Evolutionary conservation across 2,329 filamentous ascomycete genomes (phyloP).

Genomic region (Venturia effusa): DNA sequence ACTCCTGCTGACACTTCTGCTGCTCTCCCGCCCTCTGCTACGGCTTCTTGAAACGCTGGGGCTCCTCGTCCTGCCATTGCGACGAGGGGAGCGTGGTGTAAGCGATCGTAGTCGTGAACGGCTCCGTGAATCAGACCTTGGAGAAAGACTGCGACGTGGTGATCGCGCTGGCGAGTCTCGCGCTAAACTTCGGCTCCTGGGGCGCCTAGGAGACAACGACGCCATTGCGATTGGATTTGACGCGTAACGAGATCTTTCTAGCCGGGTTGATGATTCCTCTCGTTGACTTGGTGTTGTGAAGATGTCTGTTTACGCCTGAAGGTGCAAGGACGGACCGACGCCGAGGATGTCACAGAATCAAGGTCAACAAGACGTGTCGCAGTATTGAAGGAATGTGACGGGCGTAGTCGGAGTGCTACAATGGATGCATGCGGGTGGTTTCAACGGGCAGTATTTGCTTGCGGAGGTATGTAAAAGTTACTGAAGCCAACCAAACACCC

Average conservation of each 20-base stretch:
- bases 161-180: slow-evolving; percentile 6
- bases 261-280: not conserved
- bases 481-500: not conserved
- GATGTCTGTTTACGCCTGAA: not conserved
- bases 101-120: slow-evolving; percentile 6
- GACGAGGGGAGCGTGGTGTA: not conserved
- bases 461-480: not conserved
- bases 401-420: not conserved
- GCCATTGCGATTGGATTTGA: slow-evolving; percentile 1
- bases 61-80: not conserved
- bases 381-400: not conserved
- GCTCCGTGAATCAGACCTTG: slow-evolving; percentile 5
- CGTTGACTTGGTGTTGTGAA: not conserved
- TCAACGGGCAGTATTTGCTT: not conserved
- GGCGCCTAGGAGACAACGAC: slow-evolving; percentile 1
- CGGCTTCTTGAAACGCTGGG: slow-evolving; percentile 1
- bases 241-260: not conserved
- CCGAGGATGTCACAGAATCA: not conserved
- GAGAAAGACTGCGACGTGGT: slow-evolving; percentile 1
- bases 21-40: slow-evolving; percentile 8
- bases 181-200: not conserved
- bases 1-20: slow-evolving; percentile 7
- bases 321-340: not conserved
- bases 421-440: not conserved
- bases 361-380: not conserved